A percentile compares a stretch with the other conserved stretches of the same genome.
Evolutionary conservation across 2,329 filamentous ascomycete genomes (phyloP).

Genomic region (Escovopsis weberi): DNA sequence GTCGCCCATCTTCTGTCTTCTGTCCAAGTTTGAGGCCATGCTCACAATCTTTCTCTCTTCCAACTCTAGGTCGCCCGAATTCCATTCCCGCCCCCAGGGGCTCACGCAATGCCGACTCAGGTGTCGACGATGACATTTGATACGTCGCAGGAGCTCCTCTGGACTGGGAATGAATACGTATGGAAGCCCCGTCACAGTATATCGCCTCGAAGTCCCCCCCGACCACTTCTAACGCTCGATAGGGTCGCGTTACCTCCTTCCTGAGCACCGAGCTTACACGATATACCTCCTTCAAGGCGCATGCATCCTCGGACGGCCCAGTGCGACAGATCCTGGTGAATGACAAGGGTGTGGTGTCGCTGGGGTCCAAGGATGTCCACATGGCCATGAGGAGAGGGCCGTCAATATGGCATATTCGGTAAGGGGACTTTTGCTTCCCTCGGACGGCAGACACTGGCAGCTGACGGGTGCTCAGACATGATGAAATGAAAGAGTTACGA

Average conservation of each 20-base stretch:
- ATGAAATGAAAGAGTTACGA: conserved; percentile 70
- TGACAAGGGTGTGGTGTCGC: conserved; percentile 75
- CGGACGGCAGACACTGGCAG: conserved; percentile 8
- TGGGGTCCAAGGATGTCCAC: conserved; percentile 73
- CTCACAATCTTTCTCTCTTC: conserved; percentile 6
- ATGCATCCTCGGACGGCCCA: conserved; percentile 56
- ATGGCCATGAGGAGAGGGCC: conserved; percentile 73
- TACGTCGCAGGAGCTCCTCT: conserved; percentile 74
- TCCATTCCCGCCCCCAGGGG: conserved; percentile 61
- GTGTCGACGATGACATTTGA: conserved; percentile 81
- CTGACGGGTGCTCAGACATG: conserved; percentile 33
- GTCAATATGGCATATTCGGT: conserved; percentile 79
- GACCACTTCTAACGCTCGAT: conserved; percentile 11
- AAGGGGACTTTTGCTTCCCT: conserved; percentile 15
- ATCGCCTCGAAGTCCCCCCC: too few species aligned
- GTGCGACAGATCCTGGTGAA: conserved; percentile 85
- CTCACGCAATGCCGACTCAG: conserved; percentile 53
- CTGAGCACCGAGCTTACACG: conserved; percentile 70
- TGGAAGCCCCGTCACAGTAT: conserved; percentile 14
- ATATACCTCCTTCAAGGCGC: conserved; percentile 83
- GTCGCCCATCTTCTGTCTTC: too few species aligned
- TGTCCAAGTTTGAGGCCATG: neutral
- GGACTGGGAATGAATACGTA: conserved; percentile 86
- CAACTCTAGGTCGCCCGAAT: conserved; percentile 57
- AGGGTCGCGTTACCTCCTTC: conserved; percentile 85